Evolutionary conservation across 2,329 filamentous ascomycete genomes (phyloP), one percentile per base, ranked within the genome.

Genomic region (Xylaria sp.): DNA sequence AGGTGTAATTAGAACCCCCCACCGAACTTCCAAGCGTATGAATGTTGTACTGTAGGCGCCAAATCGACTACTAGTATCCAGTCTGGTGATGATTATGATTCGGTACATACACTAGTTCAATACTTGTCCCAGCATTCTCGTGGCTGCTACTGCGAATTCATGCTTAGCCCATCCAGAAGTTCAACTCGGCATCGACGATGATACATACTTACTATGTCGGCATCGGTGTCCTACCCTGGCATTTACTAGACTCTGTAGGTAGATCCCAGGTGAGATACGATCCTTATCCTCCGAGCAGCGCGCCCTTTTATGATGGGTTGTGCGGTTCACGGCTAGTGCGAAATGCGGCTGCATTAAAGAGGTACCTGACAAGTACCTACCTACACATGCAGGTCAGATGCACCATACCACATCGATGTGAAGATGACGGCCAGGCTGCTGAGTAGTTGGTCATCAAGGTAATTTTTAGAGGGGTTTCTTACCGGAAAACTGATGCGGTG

Each of bases 291-390:
- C 8, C 31, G 4, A 51, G 51, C 37, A 21, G 53, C 19, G n/a
- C 19, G 40, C 23, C 43, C 38, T 29, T 31, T 25, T 33, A 27
- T 23, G 9, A 46, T 47, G 54, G 43, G n/a, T n/a, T 29, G 47
- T 54, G 60, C 56, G 38, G 60, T 49, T 59, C 49, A 31, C 55
- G 44, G 33, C 37, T 62, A 33, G 38, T 60, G 40, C 15, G 15
- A 44, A 63, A 60, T 62, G 63, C 60, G 60, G 63, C 55, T 63
- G 60, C 44, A 58, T 62, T 21, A 19, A 48, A 27, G 48, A 65
- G 55, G 52, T 59, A 63, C 52, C 49, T 31, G 55, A 56, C n/a
- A 47, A 62, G 58, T 62, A 64, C 54, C 33, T 58, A 37, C 25
- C 49, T 31, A 46, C 56, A 51, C 47, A 57, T 64, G 61, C 61